Base-by-base conservation (phyloP, 768 basidiomycete species). In the Mycena albidolilacea region DNA sequence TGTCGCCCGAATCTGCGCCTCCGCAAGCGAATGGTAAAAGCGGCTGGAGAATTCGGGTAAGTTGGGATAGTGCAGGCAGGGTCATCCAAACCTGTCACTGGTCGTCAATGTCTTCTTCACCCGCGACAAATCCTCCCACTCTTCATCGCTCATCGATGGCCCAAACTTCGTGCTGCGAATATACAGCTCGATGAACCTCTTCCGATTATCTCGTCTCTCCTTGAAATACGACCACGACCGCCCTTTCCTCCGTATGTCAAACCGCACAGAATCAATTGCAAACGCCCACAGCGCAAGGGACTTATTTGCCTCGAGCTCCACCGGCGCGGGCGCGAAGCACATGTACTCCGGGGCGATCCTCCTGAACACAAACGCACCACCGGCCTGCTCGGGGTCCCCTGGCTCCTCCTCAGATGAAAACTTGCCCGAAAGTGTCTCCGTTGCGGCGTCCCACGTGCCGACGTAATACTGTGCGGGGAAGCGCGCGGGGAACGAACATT, bases 161-260 rank as follows among this genome's bases (percentile, higher is more conserved):
- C 80, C 79, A 46, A 74, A 81, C 35, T 30, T 48, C 8, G 52
- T 48, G 46, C 67, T 57, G 4, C 80, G 78, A 43, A 78, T 75
- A 35, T 67, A 69, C 60, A 82, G 71, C 44, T 81, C 71, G 38
- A 82, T 72, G 50, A 80, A 80, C 0, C 74, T 58, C 10, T 72
- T 55, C 37, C 82, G 68, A 8, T 72, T 69, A 65, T 79, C 75
- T 30, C 80, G 73, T 38, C 83, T 78, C 57, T 81, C 78, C 35
- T 73, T 38, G 73, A 84, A 81, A 63, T 78, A 81, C 23, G 77
- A 64, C 81, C 81, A 82, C 3, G 79, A 69, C 79, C 78, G 81
- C 0, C 67, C 69, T 23, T 73, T 58, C 44, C 77, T 72, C 4
- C 78, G 75, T 5, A 84, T 58, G 9, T 76, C 70, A 41, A 72